A percentile compares a stretch with the other conserved stretches of the same genome.
Evolutionary conservation across 225 moss, liverwort and hornwort genomes (phyloP).

Genomic region (Pseudisothecium myosuroides): DNA sequence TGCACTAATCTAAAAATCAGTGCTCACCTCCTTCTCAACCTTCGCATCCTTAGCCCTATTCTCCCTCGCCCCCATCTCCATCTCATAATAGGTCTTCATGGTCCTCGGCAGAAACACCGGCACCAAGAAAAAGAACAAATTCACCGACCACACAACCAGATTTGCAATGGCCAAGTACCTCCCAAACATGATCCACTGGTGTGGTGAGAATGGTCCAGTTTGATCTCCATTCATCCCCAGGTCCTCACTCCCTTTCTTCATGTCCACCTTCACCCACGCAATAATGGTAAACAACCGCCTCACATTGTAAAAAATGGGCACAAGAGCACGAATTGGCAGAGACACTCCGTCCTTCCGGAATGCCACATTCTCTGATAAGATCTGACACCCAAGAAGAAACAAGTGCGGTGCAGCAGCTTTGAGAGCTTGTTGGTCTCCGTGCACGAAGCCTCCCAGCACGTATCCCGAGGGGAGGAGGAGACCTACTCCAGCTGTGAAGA

Average conservation of each 20-base stretch:
- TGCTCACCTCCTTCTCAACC: not conserved
- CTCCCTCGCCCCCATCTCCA: not conserved
- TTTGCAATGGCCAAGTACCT: conserved; percentile 3
- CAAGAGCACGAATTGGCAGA: conserved; percentile 15
- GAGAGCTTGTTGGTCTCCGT: conserved; percentile 30
- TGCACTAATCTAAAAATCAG: not conserved
- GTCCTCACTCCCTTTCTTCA: conserved; percentile 6
- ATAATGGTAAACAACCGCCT: conserved; percentile 27
- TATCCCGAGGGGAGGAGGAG: conserved; percentile 31
- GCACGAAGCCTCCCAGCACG: conserved; percentile 22
- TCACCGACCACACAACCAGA: conserved; percentile 19
- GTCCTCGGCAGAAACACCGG: conserved; percentile 32
- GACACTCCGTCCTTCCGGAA: conserved; percentile 7
- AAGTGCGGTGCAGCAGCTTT: conserved; percentile 29
- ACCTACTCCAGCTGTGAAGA: conserved; percentile 13
- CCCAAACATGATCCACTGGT: conserved; percentile 22
- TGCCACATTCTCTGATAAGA: conserved; percentile 15
- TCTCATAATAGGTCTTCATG: conserved; percentile 23
- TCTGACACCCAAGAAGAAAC: conserved; percentile 33
- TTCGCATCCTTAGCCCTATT: not conserved
- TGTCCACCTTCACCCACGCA: conserved; percentile 25
- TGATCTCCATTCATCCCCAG: conserved; percentile 13
- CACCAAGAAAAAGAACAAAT: conserved; percentile 29
- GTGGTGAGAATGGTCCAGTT: not conserved
- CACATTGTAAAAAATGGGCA: conserved; percentile 41